Base-by-base conservation (phyloP, 441 rosid genomes). In the Euphorbia celastroides region DNA sequence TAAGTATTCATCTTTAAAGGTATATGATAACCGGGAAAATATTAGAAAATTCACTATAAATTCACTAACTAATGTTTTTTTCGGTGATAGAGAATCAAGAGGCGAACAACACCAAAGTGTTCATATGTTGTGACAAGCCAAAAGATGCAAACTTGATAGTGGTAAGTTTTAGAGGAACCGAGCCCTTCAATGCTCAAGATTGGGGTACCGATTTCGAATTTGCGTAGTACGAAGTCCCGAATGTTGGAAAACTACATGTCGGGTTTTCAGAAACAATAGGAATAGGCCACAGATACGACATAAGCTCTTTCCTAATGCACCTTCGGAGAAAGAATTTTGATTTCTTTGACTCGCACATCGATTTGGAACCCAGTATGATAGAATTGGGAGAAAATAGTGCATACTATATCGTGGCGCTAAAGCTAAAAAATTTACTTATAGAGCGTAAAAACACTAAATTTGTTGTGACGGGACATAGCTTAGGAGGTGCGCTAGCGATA, bases 251-350 rank as follows among this genome's bases (percentile, higher is more conserved):
- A 57, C 22, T 66, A 12, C 62, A 66, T n/a, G 3, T 66, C 5
- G 70, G 70, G 28, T 66, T 66, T 28, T 56, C 57, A 66, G 70
- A 66, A 57, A 62, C 70, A 17, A 5, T 66, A n/a, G 62, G 70
- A 7, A n/a, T 66, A 10, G 70, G 63, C 7, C 17, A 7, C 55
- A 66, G 70, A 66, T 1, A 7, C 2, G 27, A 66, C 12, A 28
- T 9, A 14, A 1, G 3, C 19, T 36, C 27, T 36, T 66, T 66
- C 28, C 28, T 23, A 3, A 26, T 25, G 41, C 62, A 66, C 63
- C 42, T 66, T 19, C 28, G 13, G 5, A 66, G 7, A 28, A 28
- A 57, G 13, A 7, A 57, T 3, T 17, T 38, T 11, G n/a, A 8
- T 7, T 46, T 44, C 36, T 26, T 44, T 36, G 13, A 63, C 13